Percentiles rank a stretch among this genome's conserved stretches.
Conservation (phyloP, 2,329 filamentous ascomycete genomes). For the Alternaria arbusti region DNA sequence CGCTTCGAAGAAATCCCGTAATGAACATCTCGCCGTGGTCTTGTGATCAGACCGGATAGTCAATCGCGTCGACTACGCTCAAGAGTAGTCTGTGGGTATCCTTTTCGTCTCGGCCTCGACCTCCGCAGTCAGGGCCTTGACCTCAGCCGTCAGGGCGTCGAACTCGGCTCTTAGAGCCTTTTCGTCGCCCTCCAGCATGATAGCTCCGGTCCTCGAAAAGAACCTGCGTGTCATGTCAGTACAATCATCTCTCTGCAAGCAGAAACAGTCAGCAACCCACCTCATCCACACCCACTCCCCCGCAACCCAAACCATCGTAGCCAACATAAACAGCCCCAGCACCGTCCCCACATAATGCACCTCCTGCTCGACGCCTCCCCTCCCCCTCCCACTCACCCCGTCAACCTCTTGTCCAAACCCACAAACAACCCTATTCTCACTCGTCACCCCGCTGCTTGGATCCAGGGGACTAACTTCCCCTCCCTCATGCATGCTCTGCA, state of each 20-base stretch:
- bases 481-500: slow-evolving; percentile 17
- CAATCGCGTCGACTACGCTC: neutral
- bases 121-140: slow-evolving; percentile 25
- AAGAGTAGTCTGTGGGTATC: slow-evolving; percentile 1
- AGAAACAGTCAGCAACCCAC: slow-evolving; percentile 9
- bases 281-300: slow-evolving; percentile 29
- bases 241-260: neutral
- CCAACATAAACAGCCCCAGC: slow-evolving; percentile 23
- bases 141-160: slow-evolving; percentile 24
- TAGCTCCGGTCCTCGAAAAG: slow-evolving; percentile 9
- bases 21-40: neutral
- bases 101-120: neutral
- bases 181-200: slow-evolving; percentile 33
- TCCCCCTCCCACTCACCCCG: slow-evolving; percentile 7
- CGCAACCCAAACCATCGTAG: slow-evolving; percentile 22
- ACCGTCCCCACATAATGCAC: slow-evolving; percentile 26
- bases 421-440: slow-evolving; percentile 31
- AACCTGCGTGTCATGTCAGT: slow-evolving; percentile 17
- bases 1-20: no score
- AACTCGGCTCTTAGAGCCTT: slow-evolving; percentile 22
- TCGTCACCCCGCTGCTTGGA: slow-evolving; percentile 9
- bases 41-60: neutral
- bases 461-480: slow-evolving; percentile 17
- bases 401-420: slow-evolving; percentile 31
- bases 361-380: slow-evolving; percentile 3